Evolutionary conservation across 371 early-diverging fungal genomes (phyloP).

Genomic region (Mucor ambiguus): DNA sequence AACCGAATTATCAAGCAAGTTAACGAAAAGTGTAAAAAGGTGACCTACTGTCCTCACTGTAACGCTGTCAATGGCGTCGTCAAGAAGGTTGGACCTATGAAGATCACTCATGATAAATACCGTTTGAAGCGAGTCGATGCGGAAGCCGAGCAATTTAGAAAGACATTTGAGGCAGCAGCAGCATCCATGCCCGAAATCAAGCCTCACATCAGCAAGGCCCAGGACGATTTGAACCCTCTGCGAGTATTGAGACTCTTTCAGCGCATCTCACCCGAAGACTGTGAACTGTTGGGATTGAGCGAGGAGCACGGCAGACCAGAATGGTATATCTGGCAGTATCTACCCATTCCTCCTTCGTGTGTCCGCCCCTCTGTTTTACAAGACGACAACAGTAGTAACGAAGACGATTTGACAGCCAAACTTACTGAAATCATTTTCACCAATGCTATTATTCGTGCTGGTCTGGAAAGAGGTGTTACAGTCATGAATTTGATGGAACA

Average conservation of each 20-base stretch:
- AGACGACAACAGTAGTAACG: constrained; percentile 93
- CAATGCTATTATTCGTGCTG: constrained; percentile 86
- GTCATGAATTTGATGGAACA: constrained; percentile 88
- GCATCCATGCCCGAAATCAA: constrained; percentile 77
- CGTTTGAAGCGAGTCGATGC: constrained; percentile 76
- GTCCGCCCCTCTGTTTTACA: constrained; percentile 98
- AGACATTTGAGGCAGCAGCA: constrained; percentile 75
- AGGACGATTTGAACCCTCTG: constrained; percentile 96
- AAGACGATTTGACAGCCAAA: constrained; percentile 99
- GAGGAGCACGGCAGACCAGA: constrained; percentile 89
- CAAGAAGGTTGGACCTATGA: constrained; percentile 96
- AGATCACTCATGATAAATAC: constrained; percentile 96
- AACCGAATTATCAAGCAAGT: constrained; percentile 82
- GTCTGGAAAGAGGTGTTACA: constrained; percentile 84
- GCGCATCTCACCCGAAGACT: constrained; percentile 89
- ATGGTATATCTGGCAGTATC: constrained; percentile 88
- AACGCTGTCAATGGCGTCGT: constrained; percentile 86
- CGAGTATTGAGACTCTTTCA: constrained; percentile 87
- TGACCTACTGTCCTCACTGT: constrained; percentile 88
- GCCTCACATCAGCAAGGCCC: constrained; percentile 79
- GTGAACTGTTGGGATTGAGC: constrained; percentile 93
- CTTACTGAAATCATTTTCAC: constrained; percentile 96
- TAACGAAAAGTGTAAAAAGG: constrained; percentile 90
- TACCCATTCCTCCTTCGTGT: constrained; percentile 98
- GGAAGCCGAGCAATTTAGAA: constrained; percentile 75